Base-by-base conservation (phyloP, 352 stramenopile species). In the Globisporangium uncinulatum region DNA sequence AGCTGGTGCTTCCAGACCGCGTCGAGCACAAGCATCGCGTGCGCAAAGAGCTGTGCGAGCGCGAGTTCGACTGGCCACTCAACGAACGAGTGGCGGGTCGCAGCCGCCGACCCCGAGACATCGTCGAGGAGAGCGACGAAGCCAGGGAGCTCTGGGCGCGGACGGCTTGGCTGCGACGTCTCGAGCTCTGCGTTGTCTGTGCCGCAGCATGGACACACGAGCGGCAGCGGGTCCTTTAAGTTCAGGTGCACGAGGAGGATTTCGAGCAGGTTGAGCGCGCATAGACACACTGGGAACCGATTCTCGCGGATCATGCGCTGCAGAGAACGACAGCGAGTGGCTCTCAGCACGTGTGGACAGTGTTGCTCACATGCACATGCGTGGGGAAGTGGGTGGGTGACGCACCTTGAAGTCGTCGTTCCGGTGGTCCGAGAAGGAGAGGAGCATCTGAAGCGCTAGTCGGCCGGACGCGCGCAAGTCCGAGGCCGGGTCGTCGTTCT, bases 201-300 rank as follows among this genome's bases (percentile, higher is more conserved):
- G 47, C 76, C 76, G 44, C 79, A 87, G 56, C 79, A 89, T 4
- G 76, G 79, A 63, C 79, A 89, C 42, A 86, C 68, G 13, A 87
- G 61, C 15, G 79, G 71, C 11, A 79, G 63, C 24, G 76, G 76
- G 54, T 83, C 71, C 58, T 89, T 87, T 11, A 87, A 61, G 56
- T 87, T 86, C 24, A 89, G 66, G 50, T 87, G 79, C 37, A 79
- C 78, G 42, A 87, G 61, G 51, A 89, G 58, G 65, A 87, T 80
- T 60, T 89, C 76, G 43, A 87, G 65, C 50, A 89, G 54, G 49
- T 89, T 87, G 29, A 89, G 51, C 8, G 76, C 74, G 31, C 70
- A 83, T 43, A 87, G 53, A 36, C 74, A 87, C 13, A 89, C 71
- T 2, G 79, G 79, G 54, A 87, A 89, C n/a, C 73, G 74, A 53